phyloP scores from a whole-genome alignment of 2,329 filamentous ascomycete species.

The Mycocentrospora acerina region DNA sequence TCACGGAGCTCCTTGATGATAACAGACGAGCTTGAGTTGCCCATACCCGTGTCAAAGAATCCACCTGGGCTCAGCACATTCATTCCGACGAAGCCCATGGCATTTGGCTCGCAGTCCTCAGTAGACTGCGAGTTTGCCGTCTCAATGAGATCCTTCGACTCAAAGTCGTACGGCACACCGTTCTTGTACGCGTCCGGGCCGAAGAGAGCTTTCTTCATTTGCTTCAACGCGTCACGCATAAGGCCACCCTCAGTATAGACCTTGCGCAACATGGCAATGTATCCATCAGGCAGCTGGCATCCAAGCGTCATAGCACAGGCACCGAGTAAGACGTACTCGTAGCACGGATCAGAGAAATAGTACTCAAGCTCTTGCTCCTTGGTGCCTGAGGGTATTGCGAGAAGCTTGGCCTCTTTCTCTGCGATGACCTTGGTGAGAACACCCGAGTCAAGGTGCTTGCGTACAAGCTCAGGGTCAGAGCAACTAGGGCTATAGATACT shows the following conservation, averaged over 20 bases:
- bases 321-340: conserved; percentile 19
- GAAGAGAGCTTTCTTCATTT: conserved; percentile 22
- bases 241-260: conserved; percentile 18
- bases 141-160: conserved; percentile 14
- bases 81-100: too few species aligned
- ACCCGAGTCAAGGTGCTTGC: conserved; percentile 19
- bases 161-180: conserved; percentile 20
- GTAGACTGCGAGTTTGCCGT: too few species aligned
- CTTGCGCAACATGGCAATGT: conserved; percentile 16
- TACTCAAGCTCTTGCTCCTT: conserved; percentile 4
- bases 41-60: too few species aligned
- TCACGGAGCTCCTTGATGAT: too few species aligned
- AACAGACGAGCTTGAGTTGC: too few species aligned
- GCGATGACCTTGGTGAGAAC: conserved; percentile 13
- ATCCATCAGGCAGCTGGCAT: conserved; percentile 12
- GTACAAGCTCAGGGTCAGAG: conserved; percentile 17
- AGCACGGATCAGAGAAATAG: conserved; percentile 13
- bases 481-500: conserved; percentile 6
- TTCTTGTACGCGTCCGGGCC: conserved; percentile 16
- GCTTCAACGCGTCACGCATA: conserved; percentile 14
- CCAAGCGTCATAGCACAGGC: conserved; percentile 22
- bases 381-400: conserved; percentile 1
- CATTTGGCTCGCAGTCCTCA: too few species aligned
- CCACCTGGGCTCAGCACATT: too few species aligned
- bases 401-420: conserved; percentile 13